Evolutionary conservation across 441 rosid species (phyloP).

Genomic region (Gossypium lobatum): DNA sequence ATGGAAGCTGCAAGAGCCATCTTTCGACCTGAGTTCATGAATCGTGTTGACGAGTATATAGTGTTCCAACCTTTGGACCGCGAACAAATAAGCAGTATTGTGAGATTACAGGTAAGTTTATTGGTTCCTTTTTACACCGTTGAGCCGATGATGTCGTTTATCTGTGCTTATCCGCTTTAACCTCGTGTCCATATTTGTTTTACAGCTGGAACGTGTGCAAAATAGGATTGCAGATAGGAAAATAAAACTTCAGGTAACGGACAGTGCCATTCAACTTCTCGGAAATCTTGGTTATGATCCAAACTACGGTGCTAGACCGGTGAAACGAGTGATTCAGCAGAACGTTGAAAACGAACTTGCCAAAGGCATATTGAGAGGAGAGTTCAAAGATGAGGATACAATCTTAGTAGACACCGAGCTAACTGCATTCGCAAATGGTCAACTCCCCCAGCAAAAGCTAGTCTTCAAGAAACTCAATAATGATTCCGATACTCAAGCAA

Average conservation of each 20-base stretch:
- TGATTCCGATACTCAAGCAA: conserved; percentile 22
- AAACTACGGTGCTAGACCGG: conserved; percentile 95
- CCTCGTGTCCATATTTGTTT: conserved; percentile 6
- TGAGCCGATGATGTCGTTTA: neutral
- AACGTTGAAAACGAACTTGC: conserved; percentile 90
- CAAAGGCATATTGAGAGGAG: conserved; percentile 87
- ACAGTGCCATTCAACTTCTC: conserved; percentile 68
- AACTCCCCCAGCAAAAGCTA: conserved; percentile 81
- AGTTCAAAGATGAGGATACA: conserved; percentile 72
- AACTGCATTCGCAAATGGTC: conserved; percentile 65
- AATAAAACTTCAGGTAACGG: conserved; percentile 64
- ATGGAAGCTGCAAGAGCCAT: conserved; percentile 92
- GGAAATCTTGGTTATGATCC: conserved; percentile 92
- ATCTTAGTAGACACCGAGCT: conserved; percentile 66
- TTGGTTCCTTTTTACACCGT: neutral
- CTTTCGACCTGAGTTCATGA: conserved; percentile 96
- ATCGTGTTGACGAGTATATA: conserved; percentile 90
- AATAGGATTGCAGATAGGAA: conserved; percentile 79
- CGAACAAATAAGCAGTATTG: conserved; percentile 72
- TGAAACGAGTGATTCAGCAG: conserved; percentile 92
- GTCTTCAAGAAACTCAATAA: conserved; percentile 44
- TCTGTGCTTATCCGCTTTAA: neutral
- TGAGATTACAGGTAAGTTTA: conserved; percentile 68
- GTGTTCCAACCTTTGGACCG: conserved; percentile 95
- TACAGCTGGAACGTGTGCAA: conserved; percentile 85